A percentile compares a stretch with the other conserved stretches of the same genome.
These are phyloP conservation scores for Kazachstania viticola DNA, from an alignment of 805 yeast genomes.

Conservation along the genomic window DNA sequence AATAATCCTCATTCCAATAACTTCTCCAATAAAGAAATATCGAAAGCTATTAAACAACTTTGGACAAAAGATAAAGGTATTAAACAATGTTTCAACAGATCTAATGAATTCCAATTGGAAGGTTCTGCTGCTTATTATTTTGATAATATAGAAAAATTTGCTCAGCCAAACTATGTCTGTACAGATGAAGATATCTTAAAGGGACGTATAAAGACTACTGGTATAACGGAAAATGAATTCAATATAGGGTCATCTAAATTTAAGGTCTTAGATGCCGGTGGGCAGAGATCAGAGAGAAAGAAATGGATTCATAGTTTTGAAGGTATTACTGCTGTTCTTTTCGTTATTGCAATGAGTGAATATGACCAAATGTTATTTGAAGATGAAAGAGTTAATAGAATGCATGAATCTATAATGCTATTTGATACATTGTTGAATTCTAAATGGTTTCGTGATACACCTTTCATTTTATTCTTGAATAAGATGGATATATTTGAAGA, in stretches of 20 bases:
- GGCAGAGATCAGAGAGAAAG: constrained; percentile 81
- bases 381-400: constrained; percentile 77
- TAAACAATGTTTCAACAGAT: constrained; percentile 39
- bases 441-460: constrained; percentile 73
- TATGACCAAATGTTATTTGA: constrained; percentile 88
- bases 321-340: constrained; percentile 75
- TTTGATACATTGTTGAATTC: constrained; percentile 80
- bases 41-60: constrained; percentile 52
- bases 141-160: constrained; percentile 55
- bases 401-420: constrained; percentile 79
- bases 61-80: constrained; percentile 71
- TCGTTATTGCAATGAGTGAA: constrained; percentile 83
- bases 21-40: constrained; percentile 42
- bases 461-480: constrained; percentile 81
- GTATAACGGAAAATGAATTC: constrained; percentile 81
- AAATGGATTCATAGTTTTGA: constrained; percentile 95
- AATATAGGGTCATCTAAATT: constrained; percentile 53
- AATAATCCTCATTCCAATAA: constrained; percentile 2
- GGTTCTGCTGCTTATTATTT: constrained; percentile 75
- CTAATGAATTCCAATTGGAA: constrained; percentile 78
- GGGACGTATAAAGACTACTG: constrained; percentile 92
- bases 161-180: constrained; percentile 54
- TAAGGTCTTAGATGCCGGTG: constrained; percentile 90
- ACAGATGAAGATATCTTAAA: constrained; percentile 73
- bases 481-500: constrained; percentile 73